A percentile compares a stretch with the other conserved stretches of the same genome.
Evolutionary conservation across 352 stramenopile genomes (phyloP).

Genomic region (Plasmopara muralis): DNA sequence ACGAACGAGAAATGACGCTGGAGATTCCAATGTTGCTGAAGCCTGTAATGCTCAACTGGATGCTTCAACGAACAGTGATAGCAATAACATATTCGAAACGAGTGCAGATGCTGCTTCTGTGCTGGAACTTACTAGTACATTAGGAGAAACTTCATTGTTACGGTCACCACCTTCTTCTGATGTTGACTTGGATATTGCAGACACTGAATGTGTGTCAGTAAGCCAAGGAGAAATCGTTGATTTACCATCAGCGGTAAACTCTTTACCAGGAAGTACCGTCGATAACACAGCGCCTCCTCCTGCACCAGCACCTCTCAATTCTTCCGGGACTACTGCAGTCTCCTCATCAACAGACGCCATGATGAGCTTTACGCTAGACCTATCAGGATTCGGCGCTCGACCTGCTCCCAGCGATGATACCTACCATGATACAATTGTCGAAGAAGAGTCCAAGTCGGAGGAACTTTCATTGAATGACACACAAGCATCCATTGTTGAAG

Average conservation of each 20-base stretch:
- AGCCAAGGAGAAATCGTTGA: constrained; percentile 8
- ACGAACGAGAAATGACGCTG: constrained; percentile 29
- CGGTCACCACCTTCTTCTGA: constrained; percentile 59
- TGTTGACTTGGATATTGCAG: constrained; percentile 36
- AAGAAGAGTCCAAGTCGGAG: constrained; percentile 31
- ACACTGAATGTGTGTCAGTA: constrained; percentile 27
- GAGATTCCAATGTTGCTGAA: constrained; percentile 4
- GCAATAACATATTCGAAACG: constrained; percentile 9
- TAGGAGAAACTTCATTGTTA: constrained; percentile 76
- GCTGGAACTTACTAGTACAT: constrained; percentile 72
- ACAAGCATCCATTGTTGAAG: constrained; percentile 18
- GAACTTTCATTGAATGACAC: constrained; percentile 18
- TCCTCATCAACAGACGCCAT: constrained; percentile 33
- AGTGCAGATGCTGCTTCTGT: constrained; percentile 68
- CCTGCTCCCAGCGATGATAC: constrained; percentile 7
- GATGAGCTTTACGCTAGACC: constrained; percentile 80
- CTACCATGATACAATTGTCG: constrained; percentile 4
- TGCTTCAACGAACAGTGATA: constrained; percentile 9
- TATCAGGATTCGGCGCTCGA: constrained; percentile 41
- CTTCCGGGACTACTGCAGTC: constrained; percentile 8
- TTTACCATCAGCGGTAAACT: constrained; percentile 1
- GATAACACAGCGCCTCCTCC: constrained; percentile 24
- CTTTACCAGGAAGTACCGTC: constrained; percentile 11
- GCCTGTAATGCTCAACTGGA: constrained; percentile 4
- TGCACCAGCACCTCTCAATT: constrained; percentile 19